These are phyloP conservation scores for Globisporangium polare DNA, from an alignment of 352 stramenopile species.

Conservation along the genomic window DNA sequence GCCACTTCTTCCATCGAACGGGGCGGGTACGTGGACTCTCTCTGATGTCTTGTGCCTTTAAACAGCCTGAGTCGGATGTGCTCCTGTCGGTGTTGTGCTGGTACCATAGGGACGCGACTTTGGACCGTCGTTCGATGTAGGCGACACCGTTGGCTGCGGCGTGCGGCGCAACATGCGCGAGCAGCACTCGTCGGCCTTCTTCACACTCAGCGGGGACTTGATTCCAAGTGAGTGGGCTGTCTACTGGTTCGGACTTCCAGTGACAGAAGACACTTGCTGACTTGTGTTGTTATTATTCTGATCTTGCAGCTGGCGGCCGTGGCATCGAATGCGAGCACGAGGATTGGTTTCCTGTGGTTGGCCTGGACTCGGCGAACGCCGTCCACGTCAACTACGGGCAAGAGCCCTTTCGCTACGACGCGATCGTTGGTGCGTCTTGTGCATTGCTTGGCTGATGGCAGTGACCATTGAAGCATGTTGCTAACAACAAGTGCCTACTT, in stretches of 20 bases:
- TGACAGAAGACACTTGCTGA: neutral
- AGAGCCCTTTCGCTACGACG: slow-evolving; percentile 53
- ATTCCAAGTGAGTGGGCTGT: slow-evolving; percentile 44
- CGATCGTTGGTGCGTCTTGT: slow-evolving; percentile 43
- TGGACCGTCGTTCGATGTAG: slow-evolving; percentile 48
- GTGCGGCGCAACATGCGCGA: slow-evolving; percentile 37
- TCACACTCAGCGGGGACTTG: slow-evolving; percentile 65
- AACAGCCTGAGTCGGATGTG: too few relatives aligned
- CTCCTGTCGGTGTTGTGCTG: too few relatives aligned
- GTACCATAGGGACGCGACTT: too few relatives aligned
- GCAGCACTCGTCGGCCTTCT: slow-evolving; percentile 49
- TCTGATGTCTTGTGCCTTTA: slow-evolving; percentile 17
- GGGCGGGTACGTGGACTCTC: slow-evolving; percentile 27
- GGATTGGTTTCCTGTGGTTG: slow-evolving; percentile 75
- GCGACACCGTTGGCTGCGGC: slow-evolving; percentile 74
- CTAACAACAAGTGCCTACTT: too few relatives aligned
- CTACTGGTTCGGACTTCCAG: slow-evolving; percentile 7
- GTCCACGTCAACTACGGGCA: slow-evolving; percentile 84
- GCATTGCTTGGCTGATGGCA: too few relatives aligned
- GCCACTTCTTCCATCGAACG: slow-evolving; percentile 50
- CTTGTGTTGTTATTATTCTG: neutral
- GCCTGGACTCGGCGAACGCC: slow-evolving; percentile 73
- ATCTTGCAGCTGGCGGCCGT: slow-evolving; percentile 20
- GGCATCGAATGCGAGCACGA: slow-evolving; percentile 38
- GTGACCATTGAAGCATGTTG: too few relatives aligned